Base-by-base conservation (phyloP, 257 asterid genomes). In the Linaria vulgaris region DNA sequence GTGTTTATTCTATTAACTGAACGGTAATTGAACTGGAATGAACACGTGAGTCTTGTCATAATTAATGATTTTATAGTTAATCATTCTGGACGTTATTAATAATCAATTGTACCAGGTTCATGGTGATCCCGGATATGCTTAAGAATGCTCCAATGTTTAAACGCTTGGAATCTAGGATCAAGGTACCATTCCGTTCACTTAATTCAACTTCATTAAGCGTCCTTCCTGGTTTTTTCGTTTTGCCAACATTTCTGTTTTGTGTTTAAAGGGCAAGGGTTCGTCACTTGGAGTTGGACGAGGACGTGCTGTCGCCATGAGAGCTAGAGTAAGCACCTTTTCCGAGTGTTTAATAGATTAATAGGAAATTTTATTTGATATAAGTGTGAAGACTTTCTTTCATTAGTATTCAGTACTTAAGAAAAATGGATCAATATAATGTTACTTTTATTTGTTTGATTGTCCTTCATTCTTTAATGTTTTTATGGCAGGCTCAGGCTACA, bases 81-180 rank as follows among this genome's bases (percentile, higher is more conserved):
- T 51, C 7, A 52, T 22, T 9, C 5, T 14, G 51, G 51, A 9
- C 5, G 51, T 46, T 46, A 50, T 57, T 73, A 53, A 49, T 52
- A 20, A 15, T 65, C 34, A 54, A n/a, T 31, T 56, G 31, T 59
- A 53, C 45, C 86, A 91, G 98, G 86, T 92, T 87, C 79, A 94
- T 94, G 97, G 95, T 92, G 27, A 92, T 91, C 47, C 99, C 99
- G 0, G 97, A 90, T 73, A 92, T 92, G 99, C 96, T 92, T 22
- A 89, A 92, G 83, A 92, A 92, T 74, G 99, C 99, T 73, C 97
- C 97, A 39, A 92, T 92, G 97, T 92, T 92, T 68, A 92, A 92
- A 74, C 95, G 94, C 17, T 78, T 89, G 81, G 99, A 92, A 70
- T 82, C 99, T 74, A 92, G 85, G 74, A 92, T 92, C 70, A 92